These are phyloP conservation scores for Suhomyces prunicola DNA, from an alignment of 805 yeast species.

Conservation along the genomic window DNA sequence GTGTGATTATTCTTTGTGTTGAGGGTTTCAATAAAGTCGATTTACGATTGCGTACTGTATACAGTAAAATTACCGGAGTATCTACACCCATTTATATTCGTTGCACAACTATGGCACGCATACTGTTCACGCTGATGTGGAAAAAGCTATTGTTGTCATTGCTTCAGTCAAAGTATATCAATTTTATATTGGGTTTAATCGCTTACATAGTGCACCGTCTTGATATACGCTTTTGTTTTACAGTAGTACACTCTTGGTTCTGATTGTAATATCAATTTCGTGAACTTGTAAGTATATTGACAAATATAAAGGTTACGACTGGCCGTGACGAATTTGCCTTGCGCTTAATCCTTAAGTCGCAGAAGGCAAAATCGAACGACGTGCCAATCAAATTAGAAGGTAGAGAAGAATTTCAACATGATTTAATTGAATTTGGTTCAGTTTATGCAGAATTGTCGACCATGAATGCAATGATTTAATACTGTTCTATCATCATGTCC, in stretches of 20 bases:
- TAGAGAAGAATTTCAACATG: constrained; percentile 1
- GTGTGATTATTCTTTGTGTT: background rate
- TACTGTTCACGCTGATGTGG: too few relatives aligned
- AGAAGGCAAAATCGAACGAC: background rate
- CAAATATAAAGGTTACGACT: background rate
- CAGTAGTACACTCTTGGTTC: background rate
- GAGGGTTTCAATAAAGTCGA: background rate
- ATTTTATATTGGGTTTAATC: too few relatives aligned
- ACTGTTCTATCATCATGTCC: background rate
- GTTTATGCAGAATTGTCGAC: constrained; percentile 1
- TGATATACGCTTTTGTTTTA: background rate
- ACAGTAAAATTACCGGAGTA: background rate
- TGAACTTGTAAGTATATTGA: background rate
- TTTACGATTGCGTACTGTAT: background rate
- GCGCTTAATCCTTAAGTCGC: background rate
- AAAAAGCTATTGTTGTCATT: too few relatives aligned
- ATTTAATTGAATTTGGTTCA: background rate
- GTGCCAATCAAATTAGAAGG: constrained; percentile 1
- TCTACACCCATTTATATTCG: background rate
- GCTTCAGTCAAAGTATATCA: too few relatives aligned
- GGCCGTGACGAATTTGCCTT: background rate
- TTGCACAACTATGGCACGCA: background rate
- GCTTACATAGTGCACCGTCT: too few relatives aligned
- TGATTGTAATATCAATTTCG: background rate
- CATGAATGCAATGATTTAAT: background rate